Evolutionary conservation across 78 protist genomes (phyloP), one percentile per base, ranked within the genome.

Genomic region (Dictyostelium firmibasis): DNA sequence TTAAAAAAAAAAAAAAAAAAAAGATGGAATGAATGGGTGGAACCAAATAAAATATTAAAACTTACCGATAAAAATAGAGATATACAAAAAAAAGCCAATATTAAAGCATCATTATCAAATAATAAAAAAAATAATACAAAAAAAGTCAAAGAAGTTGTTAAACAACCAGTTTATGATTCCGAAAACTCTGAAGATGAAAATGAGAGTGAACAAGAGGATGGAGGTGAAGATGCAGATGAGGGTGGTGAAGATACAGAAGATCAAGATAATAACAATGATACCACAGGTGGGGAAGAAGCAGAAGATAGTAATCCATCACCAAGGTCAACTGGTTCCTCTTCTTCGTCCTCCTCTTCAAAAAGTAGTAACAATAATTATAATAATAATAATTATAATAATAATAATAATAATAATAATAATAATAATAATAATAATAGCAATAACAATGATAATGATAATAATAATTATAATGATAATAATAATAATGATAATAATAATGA

Each of bases 21-120:
- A 35, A 83, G 87, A 83, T 83, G 87, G 87, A 62, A 83, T 64
- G 87, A 83, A 83, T 83, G 87, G 87, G 44, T 83, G 20, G 87
- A 83, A 35, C 29, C 44, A 35, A 35, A 20, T 62, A 62, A 36
- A 83, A 62, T 83, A 62, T 62, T 83, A 41, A 83, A 83, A 83
- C 36, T 38, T n/a, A 83, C 41, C 23, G 87, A 83, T 60, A 53
- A 33, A n/a, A 83, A 53, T 83, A 62, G 25, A 62, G 87, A 83
- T 10, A 33, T 83, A 50, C 64, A 81, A 50, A 47, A n/a, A 50
- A 81, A 53, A 77, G 10, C 47, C 8, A 78, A 78, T 41, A 27
- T 18, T 2, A 35, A 78, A 43, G 84, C 64, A 36, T 27, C 31
- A 29, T 27, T 38, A 81, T 13, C 85, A 75, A 72, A 33, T n/a